phyloP scores from a whole-genome alignment of 2,329 filamentous ascomycete species.

The Rachicladosporium sp. region DNA sequence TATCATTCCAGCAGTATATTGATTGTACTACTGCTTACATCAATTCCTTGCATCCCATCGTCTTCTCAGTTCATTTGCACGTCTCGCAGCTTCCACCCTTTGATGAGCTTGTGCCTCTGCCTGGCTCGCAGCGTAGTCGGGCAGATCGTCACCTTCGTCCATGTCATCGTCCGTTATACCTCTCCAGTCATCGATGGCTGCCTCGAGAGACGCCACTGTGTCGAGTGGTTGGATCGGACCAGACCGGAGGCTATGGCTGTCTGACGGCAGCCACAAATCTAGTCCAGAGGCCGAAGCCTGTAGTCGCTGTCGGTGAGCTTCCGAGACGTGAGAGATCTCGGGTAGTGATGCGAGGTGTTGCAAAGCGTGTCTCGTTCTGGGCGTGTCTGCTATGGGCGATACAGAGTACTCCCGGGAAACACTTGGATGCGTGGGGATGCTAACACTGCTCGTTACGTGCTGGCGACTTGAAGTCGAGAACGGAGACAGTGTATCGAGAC shows the following conservation, averaged over 20 bases:
- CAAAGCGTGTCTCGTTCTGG: constrained; percentile 14
- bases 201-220: constrained; percentile 5
- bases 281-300: constrained; percentile 6
- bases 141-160: constrained; percentile 29
- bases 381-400: constrained; percentile 15
- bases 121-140: constrained; percentile 36
- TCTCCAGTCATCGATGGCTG: constrained; percentile 2
- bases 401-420: constrained; percentile 2
- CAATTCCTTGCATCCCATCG: constrained; percentile 24
- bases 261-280: constrained; percentile 12
- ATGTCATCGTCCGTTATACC: constrained; percentile 13
- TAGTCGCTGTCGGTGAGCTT: constrained; percentile 5
- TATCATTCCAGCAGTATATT: too few species aligned
- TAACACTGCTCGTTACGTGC: neutral
- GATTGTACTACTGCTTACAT: too few species aligned
- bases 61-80: constrained; percentile 33
- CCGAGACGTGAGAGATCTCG: constrained; percentile 1
- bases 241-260: neutral
- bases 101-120: constrained; percentile 30
- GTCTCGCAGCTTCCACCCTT: constrained; percentile 28
- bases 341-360: constrained; percentile 18
- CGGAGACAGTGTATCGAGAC: constrained; percentile 12
- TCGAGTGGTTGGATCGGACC: neutral
- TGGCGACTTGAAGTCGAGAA: neutral
- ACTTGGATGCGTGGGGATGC: neutral